Base-by-base conservation (phyloP, 441 rosid genomes). In the Gossypium trilobum region DNA sequence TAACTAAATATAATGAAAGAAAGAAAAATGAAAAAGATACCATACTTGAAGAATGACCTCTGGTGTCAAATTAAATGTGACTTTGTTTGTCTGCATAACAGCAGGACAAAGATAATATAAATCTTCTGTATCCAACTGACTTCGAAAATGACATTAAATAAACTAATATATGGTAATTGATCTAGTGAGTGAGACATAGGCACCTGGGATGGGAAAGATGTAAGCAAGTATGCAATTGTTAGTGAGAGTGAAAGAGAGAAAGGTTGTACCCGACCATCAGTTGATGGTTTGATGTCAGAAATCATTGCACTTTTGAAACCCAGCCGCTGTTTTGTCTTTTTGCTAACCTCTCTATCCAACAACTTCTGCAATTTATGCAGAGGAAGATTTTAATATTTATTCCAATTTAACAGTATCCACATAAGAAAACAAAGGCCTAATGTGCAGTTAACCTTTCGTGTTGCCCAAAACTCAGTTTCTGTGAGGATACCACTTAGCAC, bases 401-500 rank as follows among this genome's bases (percentile, higher is more conserved):
- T 60, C 59, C n/a, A 25, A 51, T 23, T 25, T 25, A 67, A 46
- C 57, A 67, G 42, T 67, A 7, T 50, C 58, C 58, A 25, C 7
- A 7, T 44, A 7, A 25, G 44, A 67, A 67, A 67, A 48, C 39
- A 69, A 39, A 76, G 1, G 70, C 22, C 5, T 44, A 56, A 58
- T 57, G 72, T 62, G 67, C 1, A 68, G 60, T 76, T 61, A 80
- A 89, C 95, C 97, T 86, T 89, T 75, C 96, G 89, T 60, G 97
- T 81, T 16, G 97, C 92, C 97, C 97, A 93, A 75, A 93, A 91
- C 78, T 92, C 95, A 20, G 87, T 85, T 80, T 93, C 98, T 17
- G 98, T 85, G 78, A 91, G 81, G 69, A 89, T 73, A 78, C 82
- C 88, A 78, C 83, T 85, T 39, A 85, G 85, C 66, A 91, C 98